Evolutionary conservation across 805 yeast species (phyloP), one percentile per base, ranked within the genome.

Genomic region (Dipodascus albidus): DNA sequence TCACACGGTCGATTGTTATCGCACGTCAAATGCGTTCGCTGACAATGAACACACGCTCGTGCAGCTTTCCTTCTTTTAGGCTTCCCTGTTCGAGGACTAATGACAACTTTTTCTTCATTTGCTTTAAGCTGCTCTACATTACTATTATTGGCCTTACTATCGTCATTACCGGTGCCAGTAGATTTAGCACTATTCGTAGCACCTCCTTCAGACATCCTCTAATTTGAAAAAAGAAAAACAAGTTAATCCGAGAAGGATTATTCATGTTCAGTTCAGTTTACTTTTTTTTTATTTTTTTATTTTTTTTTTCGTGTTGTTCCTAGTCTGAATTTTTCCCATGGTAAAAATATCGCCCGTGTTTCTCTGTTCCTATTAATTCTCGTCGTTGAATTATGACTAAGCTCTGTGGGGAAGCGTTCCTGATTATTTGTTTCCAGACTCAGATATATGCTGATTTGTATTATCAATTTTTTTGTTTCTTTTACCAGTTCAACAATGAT

Each of bases 11-110:
- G 78, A 64, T 71, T 66, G 23, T 82, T 79, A 60, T 90, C 96
- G 67, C 99, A 91, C 0, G 97, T 87, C 74, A 90, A 80, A 66
- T 91, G 99, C 1, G 95, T 86, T 61, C 81, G 79, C 56, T 90
- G 89, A 64, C 99, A 91, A 68, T 90, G 93, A 42, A 80, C 79
- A 61, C 99, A 91, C 3, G 99, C 98, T 54, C 95, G 74, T 4
- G 82, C 74, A 0, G 93, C 90, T 64, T 90, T 90, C 62, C 77
- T 77, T 47, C 82, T 74, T 24, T 71, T 67, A 17, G 73, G 70
- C 49, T 65, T 61, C n/a, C 73, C 73, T 0, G 74, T 70, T 35
- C 73, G 61, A 6, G 62, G 60, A 61, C 59, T 49, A 23, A 53
- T 55, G 14, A 38, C 20, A 4, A 38, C 44, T 17, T 38, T 38